These are phyloP conservation scores for Komagataella pastoris DNA, from an alignment of 805 yeast genomes.

Conservation along the genomic window DNA sequence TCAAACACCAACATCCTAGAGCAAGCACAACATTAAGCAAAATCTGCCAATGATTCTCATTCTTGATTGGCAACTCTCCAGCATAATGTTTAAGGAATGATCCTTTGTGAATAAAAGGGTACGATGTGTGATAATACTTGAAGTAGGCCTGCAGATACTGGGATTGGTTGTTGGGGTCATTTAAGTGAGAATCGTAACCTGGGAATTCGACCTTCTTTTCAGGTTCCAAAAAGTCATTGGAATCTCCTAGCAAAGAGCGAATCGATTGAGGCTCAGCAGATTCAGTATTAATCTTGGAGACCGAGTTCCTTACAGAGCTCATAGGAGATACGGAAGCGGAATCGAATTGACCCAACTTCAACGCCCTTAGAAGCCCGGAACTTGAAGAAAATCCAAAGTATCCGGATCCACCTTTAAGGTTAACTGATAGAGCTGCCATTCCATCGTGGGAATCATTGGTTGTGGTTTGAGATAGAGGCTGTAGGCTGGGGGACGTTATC, in stretches of 20 bases:
- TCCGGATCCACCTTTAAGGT: constrained; percentile 29
- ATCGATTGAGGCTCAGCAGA: neutral
- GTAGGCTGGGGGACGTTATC: neutral
- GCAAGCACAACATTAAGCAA: constrained; percentile 45
- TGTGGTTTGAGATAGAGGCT: neutral
- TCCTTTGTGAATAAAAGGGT: constrained; percentile 46
- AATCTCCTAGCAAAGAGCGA: neutral
- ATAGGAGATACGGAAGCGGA: neutral
- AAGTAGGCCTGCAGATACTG: constrained; percentile 32
- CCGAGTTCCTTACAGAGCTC: neutral
- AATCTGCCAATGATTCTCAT: constrained; percentile 36
- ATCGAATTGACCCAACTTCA: constrained; percentile 7
- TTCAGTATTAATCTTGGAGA: neutral
- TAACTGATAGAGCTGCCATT: constrained; percentile 45
- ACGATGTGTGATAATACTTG: constrained; percentile 43
- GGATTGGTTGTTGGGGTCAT: constrained; percentile 2
- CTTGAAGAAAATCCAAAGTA: constrained; percentile 56
- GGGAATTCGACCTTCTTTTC: neutral
- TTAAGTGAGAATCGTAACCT: neutral
- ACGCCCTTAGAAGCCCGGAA: constrained; percentile 36
- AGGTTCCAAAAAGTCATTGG: neutral
- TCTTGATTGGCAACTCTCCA: constrained; percentile 24
- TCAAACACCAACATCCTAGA: constrained; percentile 56
- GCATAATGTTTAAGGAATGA: constrained; percentile 34
- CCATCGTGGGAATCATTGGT: constrained; percentile 28